Base-by-base conservation (phyloP, 2,329 filamentous ascomycete species). In the Daldinia sp. region DNA sequence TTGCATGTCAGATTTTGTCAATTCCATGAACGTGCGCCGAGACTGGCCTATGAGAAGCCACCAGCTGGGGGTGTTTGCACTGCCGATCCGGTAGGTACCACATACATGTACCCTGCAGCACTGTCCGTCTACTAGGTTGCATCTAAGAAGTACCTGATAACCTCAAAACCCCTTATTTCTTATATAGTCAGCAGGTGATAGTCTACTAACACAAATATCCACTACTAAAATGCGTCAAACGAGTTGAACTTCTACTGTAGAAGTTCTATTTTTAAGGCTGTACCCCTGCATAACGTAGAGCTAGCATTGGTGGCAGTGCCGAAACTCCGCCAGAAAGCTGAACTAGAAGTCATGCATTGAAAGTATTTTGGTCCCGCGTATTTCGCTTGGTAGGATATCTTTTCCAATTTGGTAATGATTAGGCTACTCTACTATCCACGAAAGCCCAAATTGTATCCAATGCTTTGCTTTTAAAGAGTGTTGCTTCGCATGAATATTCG, bases 251-350 rank as follows among this genome's bases (percentile, higher is more conserved):
- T 23, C 20, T 1, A 23, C 20, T 23, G 20, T 23, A 23, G 20
- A 65, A 51, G n/a, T n/a, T n/a, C n/a, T 30, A 51, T 55, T 61
- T 61, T 61, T 68, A 65, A 59, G 65, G 65, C 65, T 65, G 65
- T 61, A 58, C 60, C 33, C 33, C 6, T 6, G 5, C 33, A 7
- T 35, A 10, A 2, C 2, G 60, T 51, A 54, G 51, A 60, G 20
- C 53, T 48, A 48, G 30, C 48, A 63, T 15, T 2, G 30, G 57
- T 68, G 61, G 61, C 65, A 61, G 35, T 65, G 65, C 61, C 64
- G 58, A 61, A 54, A 13, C 50, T 41, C 62, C 56, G 51, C 37
- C 56, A 57, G 44, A 39, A 15, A 60, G 59, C 59, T 62, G 50
- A 61, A 61, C 46, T 23, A 23, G 20, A 37, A 26, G 12, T n/a